phyloP scores from a whole-genome alignment of 345 rosid species.

The Balakata baccata region DNA sequence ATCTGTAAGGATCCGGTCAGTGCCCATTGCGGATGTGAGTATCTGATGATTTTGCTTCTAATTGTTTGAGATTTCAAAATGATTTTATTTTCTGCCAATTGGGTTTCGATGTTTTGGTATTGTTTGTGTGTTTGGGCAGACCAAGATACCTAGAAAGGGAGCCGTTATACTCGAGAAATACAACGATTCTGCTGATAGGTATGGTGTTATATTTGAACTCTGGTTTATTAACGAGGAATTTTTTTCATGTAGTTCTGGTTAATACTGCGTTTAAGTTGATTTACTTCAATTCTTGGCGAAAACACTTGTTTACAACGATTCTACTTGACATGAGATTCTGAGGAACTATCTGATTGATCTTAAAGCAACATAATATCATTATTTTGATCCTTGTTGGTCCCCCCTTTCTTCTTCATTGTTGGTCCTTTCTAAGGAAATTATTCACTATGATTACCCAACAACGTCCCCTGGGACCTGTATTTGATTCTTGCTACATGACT shows the following conservation, averaged over 20 bases:
- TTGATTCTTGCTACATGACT: too few relatives aligned
- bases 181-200: slow-evolving; percentile 83
- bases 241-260: neutral
- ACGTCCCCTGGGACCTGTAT: too few relatives aligned
- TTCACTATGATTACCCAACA: too few relatives aligned
- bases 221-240: neutral
- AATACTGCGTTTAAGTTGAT: neutral
- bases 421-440: too few relatives aligned
- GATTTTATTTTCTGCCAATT: neutral
- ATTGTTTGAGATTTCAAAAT: slow-evolving; percentile 1
- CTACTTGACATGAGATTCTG: neutral
- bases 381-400: too few relatives aligned
- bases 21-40: slow-evolving; percentile 81
- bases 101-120: slow-evolving; percentile 2
- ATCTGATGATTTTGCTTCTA: neutral
- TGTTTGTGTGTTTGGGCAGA: slow-evolving; percentile 36
- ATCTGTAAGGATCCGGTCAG: slow-evolving; percentile 86
- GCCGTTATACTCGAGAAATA: slow-evolving; percentile 66
- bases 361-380: neutral
- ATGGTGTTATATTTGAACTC: neutral
- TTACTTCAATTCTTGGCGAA: neutral
- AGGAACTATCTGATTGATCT: neutral
- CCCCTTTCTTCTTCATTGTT: too few relatives aligned
- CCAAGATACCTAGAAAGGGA: slow-evolving; percentile 82
- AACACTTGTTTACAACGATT: too few relatives aligned